Percentiles rank a stretch among this genome's conserved stretches.
phyloP scores from a whole-genome alignment of 2,329 filamentous ascomycete species.

The Curvularia sp. region DNA sequence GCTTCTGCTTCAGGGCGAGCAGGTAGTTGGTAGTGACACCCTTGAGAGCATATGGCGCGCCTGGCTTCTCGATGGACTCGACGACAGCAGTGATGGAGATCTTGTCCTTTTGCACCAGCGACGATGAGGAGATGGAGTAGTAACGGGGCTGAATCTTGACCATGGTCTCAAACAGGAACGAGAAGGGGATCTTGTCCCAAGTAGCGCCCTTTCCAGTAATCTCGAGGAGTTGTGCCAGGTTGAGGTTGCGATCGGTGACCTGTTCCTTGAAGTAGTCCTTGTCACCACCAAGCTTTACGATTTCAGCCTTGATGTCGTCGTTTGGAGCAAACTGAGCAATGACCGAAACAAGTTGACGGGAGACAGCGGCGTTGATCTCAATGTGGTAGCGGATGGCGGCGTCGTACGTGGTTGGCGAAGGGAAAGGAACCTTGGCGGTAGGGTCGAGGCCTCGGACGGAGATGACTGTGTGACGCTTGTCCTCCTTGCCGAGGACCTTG shows the following conservation, averaged over 20 bases:
- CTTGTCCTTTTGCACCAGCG: constrained; percentile 89
- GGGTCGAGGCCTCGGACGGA: constrained; percentile 90
- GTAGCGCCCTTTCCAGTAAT: constrained; percentile 73
- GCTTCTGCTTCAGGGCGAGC: constrained; percentile 92
- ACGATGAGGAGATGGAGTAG: constrained; percentile 99
- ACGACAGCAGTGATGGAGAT: constrained; percentile 96
- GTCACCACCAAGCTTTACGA: constrained; percentile 86
- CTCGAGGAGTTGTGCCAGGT: constrained; percentile 85
- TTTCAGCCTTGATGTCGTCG: constrained; percentile 83
- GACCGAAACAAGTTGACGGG: constrained; percentile 89
- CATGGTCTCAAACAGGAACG: constrained; percentile 89
- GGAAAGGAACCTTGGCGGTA: constrained; percentile 97
- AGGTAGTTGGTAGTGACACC: constrained; percentile 98
- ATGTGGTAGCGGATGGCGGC: constrained; percentile 93
- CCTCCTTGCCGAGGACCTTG: constrained; percentile 73
- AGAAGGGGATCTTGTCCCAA: constrained; percentile 90
- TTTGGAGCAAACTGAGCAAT: constrained; percentile 88
- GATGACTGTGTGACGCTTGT: constrained; percentile 83
- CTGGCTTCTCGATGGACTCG: constrained; percentile 79
- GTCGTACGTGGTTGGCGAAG: constrained; percentile 95
- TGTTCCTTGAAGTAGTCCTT: constrained; percentile 95
- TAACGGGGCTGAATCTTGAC: constrained; percentile 97
- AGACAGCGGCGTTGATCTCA: constrained; percentile 94
- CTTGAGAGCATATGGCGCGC: constrained; percentile 79
- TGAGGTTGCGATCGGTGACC: constrained; percentile 80